Base-by-base conservation (phyloP, 2,329 filamentous ascomycete species). In the Byssothecium circinans region DNA sequence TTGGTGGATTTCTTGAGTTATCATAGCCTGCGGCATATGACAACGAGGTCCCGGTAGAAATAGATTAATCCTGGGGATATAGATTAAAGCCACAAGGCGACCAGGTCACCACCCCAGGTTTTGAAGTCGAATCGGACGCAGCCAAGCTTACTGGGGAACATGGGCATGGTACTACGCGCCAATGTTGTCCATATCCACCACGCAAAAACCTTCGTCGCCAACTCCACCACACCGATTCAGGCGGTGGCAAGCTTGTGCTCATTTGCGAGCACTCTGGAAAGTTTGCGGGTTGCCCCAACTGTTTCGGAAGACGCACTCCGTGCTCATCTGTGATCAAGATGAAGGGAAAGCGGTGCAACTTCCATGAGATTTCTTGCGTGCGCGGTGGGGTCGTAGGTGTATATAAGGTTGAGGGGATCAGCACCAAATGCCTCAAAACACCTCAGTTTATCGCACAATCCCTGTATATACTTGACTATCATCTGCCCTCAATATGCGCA, bases 371-470 rank as follows among this genome's bases (percentile, higher is more conserved):
- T 15, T 30, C 29, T 42, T 33, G 40, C 19, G 19, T 10, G n/a
- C 11, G 7, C 19, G 20, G 18, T 12, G 35, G 22, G 7, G 19
- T 27, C 11, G n/a, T n/a, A n/a, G n/a, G 20, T 19, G 30, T 42
- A 33, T 42, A 32, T 33, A 42, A 34, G 40, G 5, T 18, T 20
- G 40, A n/a, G 11, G 22, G 12, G 40, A 42, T 42, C 40, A 19
- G 11, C 40, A 22, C n/a, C 40, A 23, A 42, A 42, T 20, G 33
- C n/a, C 30, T 33, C 40, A 32, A 42, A 27, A 17, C 18, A 15
- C 40, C 11, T 42, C 40, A 32, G 11, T n/a, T 10, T 10, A 6
- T 30, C 18, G 7, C 25, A 22, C 14, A 11, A 33, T 15, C 30
- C 40, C 27, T 10, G 27, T 4, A 8, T 2, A 27, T 42, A 19